A percentile compares a stretch with the other conserved stretches of the same genome.
Conservation (phyloP, 495 filamentous ascomycete genomes). For the Pyronema domesticum region DNA sequence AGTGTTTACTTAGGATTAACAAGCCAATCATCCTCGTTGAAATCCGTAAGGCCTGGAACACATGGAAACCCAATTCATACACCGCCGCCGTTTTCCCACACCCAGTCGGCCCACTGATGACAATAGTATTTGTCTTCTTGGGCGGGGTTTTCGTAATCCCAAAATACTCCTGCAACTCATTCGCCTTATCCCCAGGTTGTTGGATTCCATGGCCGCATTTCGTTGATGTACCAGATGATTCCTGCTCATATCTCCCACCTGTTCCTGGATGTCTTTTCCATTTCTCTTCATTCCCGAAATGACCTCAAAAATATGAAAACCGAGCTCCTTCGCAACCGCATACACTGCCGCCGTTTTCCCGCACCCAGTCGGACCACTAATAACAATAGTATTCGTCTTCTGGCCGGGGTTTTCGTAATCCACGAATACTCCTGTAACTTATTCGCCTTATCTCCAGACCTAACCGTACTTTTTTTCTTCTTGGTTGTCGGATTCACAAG, state of each 20-base stretch:
- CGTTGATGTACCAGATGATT: conserved; percentile 69
- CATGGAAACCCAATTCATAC: conserved; percentile 81
- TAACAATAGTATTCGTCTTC: conserved; percentile 46
- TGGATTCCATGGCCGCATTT: conserved; percentile 32
- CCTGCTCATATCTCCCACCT: conserved; percentile 85
- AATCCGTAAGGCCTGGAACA: conserved; percentile 98
- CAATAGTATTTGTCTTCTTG: conserved; percentile 41
- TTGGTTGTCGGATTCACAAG: conserved; percentile 28
- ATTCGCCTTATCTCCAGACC: conserved; percentile 33
- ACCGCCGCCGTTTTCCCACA: conserved; percentile 88
- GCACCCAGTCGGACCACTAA: conserved; percentile 79
- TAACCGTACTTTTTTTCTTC: conserved; percentile 45
- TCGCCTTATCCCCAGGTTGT: conserved; percentile 40
- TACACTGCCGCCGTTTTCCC: conserved; percentile 89
- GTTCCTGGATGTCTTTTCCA: conserved; percentile 79
- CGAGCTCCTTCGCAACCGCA: conserved; percentile 88
- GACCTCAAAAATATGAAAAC: conserved; percentile 89
- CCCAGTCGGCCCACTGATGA: conserved; percentile 78
- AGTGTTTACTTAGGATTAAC: too few relatives aligned
- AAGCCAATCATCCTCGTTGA: too few relatives aligned
- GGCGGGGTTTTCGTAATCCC: conserved; percentile 28
- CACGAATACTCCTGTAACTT: conserved; percentile 20
- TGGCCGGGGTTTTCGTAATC: conserved; percentile 29
- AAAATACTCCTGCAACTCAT: conserved; percentile 19
- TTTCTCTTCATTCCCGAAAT: conserved; percentile 65